Evolutionary conservation across 2,329 filamentous ascomycete genomes (phyloP), one percentile per base, ranked within the genome.

Genomic region (Cercospora sesami): DNA sequence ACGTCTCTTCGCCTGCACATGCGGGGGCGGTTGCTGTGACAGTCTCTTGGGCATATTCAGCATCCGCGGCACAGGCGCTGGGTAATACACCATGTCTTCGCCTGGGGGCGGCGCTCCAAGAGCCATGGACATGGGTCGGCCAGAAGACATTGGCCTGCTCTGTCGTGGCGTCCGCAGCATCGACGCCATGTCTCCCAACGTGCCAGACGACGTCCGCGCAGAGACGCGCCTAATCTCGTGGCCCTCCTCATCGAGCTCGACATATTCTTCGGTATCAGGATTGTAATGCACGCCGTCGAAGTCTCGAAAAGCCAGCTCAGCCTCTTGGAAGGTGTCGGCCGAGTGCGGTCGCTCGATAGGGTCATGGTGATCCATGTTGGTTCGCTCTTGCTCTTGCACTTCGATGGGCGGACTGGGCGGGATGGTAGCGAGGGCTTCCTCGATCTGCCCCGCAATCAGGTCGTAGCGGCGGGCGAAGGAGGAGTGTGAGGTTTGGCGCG

Each of bases 51-150:
- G 95, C 12, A 99, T 82, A 74, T 97, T 98, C 66, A 99, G 85
- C 89, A 96, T 94, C 70, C 91, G 90, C 3, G 95, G 95, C 2
- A 99, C 95, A 1, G 93, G 94, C 3, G 95, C 95, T 14, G 95
- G 95, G 78, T 99, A 99, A 80, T 90, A 98, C 9, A 97, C 88
- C 92, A 98, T 97, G 73, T 89, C 84, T 72, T 94, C 88, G 4
- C 88, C 90, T 1, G 90, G 90, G 28, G 85, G 83, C 1, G 87
- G 87, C 75, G 72, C 73, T 75, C 87, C 80, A n/a, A 58, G n/a
- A 5, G 62, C 51, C 62, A 64, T 64, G 14, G 62, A 64, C 53
- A 64, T 39, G 33, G 62, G 62, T 21, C 62, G 53, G 3, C 51
- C 62, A 77, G 89, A 90, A 0, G 88, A 88, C 69, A 86, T 84